Evolutionary conservation across 1,139 yeast species (phyloP).

Genomic region (Pichia sp.): DNA sequence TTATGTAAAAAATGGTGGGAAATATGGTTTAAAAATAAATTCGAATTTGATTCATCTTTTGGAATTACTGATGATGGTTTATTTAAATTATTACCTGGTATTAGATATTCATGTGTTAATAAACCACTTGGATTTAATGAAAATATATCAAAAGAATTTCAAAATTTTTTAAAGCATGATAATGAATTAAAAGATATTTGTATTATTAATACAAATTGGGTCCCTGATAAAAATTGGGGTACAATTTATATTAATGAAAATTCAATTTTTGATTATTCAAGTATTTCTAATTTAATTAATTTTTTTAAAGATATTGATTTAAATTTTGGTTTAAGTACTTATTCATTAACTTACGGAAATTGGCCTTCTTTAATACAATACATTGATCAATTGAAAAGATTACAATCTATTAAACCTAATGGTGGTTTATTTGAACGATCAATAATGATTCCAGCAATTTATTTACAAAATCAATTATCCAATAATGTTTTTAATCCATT

Average conservation of each 20-base stretch:
- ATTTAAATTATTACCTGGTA: constrained; percentile 23
- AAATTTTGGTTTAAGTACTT: constrained; percentile 26
- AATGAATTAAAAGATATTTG: constrained; percentile 20
- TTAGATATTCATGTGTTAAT: constrained; percentile 24
- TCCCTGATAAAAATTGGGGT: constrained; percentile 29
- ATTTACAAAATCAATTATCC: constrained; percentile 24
- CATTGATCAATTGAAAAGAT: constrained; percentile 16
- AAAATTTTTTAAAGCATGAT: constrained; percentile 11
- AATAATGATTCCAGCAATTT: constrained; percentile 24
- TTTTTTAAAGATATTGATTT: constrained; percentile 27
- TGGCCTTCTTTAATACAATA: constrained; percentile 24
- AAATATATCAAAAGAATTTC: constrained; percentile 17
- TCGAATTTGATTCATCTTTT: constrained; percentile 23
- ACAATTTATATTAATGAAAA: constrained; percentile 17
- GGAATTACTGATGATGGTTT: constrained; percentile 22
- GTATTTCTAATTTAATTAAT: constrained; percentile 17
- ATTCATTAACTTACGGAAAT: constrained; percentile 22
- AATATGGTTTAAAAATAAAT: constrained; percentile 24
- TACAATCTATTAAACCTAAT: constrained; percentile 18
- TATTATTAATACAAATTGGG: constrained; percentile 26
- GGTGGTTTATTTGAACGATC: constrained; percentile 25
- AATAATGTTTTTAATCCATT: constrained; percentile 28
- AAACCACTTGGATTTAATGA: constrained; percentile 28
- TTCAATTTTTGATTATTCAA: background rate
- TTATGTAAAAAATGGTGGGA: constrained; percentile 27